Base-by-base conservation (phyloP, 306 rosid genomes). In the Prunus dulcis region DNA sequence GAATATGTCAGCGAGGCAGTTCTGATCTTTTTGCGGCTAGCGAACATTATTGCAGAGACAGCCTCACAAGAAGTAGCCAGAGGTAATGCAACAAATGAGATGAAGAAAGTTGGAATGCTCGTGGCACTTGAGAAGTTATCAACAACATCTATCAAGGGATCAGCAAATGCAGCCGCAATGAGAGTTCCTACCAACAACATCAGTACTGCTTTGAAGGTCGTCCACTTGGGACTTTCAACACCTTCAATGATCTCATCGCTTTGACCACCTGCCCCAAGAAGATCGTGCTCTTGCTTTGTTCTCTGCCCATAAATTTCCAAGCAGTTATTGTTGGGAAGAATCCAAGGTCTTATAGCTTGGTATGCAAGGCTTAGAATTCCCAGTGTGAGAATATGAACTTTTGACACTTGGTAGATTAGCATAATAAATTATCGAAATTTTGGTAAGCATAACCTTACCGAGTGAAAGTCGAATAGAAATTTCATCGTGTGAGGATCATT, bases 31-130 rank as follows among this genome's bases (percentile, higher is more conserved):
- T 89, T 88, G 46, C 99, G 94, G 78, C 97, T 90, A 23, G 97
- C 92, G 51, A 92, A 92, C 79, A 91, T 92, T 25, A 95, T 87
- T 28, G 97, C 97, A 5, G 99, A 81, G 25, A 95, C 97, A 34
- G 97, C 96, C 84, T 92, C 99, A 65, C 97, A 92, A 27, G 99
- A 88, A 34, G 99, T 95, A 77, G 95, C 96, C 67, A 95, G 79
- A 78, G 99, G 99, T 19, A 92, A 87, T 5, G 72, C 84, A 27
- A 95, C 88, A 80, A 95, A 95, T 10, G 99, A 95, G 85, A 95
- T 87, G 88, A 95, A 95, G 91, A 95, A 95, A 20, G 93, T 91
- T 10, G 97, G 99, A 87, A 95, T 95, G 52, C 78, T 80, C 1
- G 97, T 91, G 69, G 99, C 99, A n/a, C 72, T 83, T 20, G 99